phyloP scores from a whole-genome alignment of 1,284 basidiomycete genomes.

The Bondarzewia mesenterica region DNA sequence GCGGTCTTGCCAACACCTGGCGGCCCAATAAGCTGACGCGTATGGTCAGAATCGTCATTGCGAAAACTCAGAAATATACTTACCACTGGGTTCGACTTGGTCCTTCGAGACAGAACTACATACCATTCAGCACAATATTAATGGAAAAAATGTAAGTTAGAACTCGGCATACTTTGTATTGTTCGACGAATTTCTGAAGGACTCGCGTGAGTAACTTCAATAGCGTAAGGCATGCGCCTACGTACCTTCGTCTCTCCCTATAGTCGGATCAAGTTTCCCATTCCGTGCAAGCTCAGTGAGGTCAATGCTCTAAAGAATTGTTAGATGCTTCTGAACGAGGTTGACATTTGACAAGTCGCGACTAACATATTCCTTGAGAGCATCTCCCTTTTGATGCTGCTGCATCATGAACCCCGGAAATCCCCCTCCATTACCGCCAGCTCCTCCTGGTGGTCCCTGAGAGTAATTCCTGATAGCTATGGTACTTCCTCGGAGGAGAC shows the following conservation, averaged over 20 bases:
- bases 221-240: neutral
- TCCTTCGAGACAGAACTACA: constrained; percentile 67
- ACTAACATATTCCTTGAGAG: constrained; percentile 77
- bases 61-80: constrained; percentile 11
- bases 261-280: constrained; percentile 86
- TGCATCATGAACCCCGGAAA: constrained; percentile 53
- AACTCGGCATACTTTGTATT: constrained; percentile 63
- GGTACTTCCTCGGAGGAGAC: neutral
- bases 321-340: neutral
- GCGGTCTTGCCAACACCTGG: constrained; percentile 91
- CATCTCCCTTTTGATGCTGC: constrained; percentile 67
- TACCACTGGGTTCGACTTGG: constrained; percentile 86
- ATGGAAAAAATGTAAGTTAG: constrained; percentile 6
- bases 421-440: constrained; percentile 34
- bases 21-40: constrained; percentile 57
- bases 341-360: constrained; percentile 20
- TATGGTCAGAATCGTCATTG: neutral
- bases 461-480: constrained; percentile 21
- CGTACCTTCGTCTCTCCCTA: constrained; percentile 76
- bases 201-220: neutral
- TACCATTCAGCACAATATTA: neutral
- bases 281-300: constrained; percentile 76
- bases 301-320: constrained; percentile 57
- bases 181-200: constrained; percentile 76
- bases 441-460: constrained; percentile 26